phyloP scores from a whole-genome alignment of 495 filamentous ascomycete genomes.

The Filosporella fistucella region DNA sequence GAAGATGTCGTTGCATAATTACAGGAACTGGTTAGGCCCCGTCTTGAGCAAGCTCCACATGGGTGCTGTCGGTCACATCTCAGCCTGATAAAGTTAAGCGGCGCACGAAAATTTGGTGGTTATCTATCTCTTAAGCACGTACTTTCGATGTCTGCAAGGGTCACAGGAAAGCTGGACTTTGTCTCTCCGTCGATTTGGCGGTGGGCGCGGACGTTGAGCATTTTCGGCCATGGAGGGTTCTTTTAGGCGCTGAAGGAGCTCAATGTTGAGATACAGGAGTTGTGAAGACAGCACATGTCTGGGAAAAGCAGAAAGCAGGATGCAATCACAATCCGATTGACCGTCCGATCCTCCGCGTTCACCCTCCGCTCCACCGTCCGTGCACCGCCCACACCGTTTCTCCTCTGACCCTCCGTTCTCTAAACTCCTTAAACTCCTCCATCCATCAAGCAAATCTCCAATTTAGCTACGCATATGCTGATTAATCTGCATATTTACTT shows the following conservation, averaged over 20 bases:
- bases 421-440: constrained; percentile 1
- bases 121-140: constrained; percentile 4
- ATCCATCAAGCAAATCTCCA: constrained; percentile 8
- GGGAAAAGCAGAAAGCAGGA: background rate
- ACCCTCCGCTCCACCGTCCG: constrained; percentile 5
- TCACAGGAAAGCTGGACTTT: constrained; percentile 24
- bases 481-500: background rate
- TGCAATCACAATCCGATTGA: constrained; percentile 1
- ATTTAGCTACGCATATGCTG: constrained; percentile 1
- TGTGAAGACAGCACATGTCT: background rate
- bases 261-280: constrained; percentile 5
- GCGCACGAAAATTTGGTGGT: constrained; percentile 4
- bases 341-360: constrained; percentile 6
- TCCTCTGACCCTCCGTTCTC: background rate
- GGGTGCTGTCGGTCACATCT: constrained; percentile 33
- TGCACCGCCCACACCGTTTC: background rate
- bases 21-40: constrained; percentile 11
- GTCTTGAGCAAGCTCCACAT: constrained; percentile 27
- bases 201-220: constrained; percentile 9
- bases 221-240: constrained; percentile 1
- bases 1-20: constrained; percentile 22
- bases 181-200: constrained; percentile 11
- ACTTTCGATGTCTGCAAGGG: constrained; percentile 26
- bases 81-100: constrained; percentile 18
- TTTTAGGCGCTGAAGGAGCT: constrained; percentile 9